Evolutionary conservation across 1,139 yeast genomes (phyloP).

Genomic region (Spencermartinsiella ligniputridi): DNA sequence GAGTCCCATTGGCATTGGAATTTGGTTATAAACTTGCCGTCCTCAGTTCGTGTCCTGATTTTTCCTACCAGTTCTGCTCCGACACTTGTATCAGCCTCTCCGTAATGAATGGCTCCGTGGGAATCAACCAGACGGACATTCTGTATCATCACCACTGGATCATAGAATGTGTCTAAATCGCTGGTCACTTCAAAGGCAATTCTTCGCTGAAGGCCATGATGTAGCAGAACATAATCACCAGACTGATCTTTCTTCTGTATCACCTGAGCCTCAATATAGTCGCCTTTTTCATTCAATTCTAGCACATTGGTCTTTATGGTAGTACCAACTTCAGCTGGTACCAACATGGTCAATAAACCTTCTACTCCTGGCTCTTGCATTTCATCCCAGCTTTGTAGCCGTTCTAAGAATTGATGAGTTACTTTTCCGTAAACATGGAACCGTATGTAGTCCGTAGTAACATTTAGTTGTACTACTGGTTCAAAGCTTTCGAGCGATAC

Average conservation of each 20-base stretch:
- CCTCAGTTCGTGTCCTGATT: conserved; percentile 8
- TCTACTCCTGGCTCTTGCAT: conserved; percentile 27
- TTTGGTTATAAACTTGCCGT: conserved; percentile 5
- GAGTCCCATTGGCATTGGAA: conserved; percentile 24
- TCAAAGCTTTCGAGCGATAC: not conserved
- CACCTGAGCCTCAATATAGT: conserved; percentile 22
- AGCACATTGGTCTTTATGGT: conserved; percentile 13
- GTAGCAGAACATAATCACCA: conserved; percentile 20
- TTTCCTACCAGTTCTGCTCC: conserved; percentile 8
- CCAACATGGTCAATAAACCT: not conserved
- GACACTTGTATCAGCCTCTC: conserved; percentile 5
- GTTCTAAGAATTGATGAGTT: conserved; percentile 21
- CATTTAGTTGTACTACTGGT: not conserved
- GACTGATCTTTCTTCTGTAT: conserved; percentile 12
- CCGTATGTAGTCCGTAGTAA: not conserved
- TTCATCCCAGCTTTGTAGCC: conserved; percentile 31
- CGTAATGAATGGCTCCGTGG: conserved; percentile 16
- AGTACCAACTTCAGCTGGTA: conserved; percentile 9
- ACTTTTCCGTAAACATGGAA: conserved; percentile 21
- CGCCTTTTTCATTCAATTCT: conserved; percentile 27
- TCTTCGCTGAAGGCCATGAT: conserved; percentile 30
- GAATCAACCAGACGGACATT: conserved; percentile 22
- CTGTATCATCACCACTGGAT: conserved; percentile 14
- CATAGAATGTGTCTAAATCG: conserved; percentile 14
- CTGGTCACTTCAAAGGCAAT: conserved; percentile 19